These are phyloP conservation scores for Pulveroboletus sp. DNA, from an alignment of 768 basidiomycete genomes.

Conservation along the genomic window DNA sequence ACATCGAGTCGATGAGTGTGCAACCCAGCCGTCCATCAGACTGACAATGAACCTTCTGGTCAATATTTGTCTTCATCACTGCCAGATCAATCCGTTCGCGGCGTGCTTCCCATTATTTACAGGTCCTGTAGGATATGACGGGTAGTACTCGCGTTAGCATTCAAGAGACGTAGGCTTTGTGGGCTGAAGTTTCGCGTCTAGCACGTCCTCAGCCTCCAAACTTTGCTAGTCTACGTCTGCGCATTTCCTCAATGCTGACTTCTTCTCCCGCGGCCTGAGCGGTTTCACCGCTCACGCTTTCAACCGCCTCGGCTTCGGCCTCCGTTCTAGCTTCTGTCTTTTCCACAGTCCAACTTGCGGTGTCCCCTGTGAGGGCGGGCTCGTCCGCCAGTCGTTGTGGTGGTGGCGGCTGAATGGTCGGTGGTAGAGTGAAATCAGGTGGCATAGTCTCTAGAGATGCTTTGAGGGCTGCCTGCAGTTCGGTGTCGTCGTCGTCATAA, in stretches of 20 bases:
- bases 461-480: slow-evolving; percentile 81
- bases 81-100: background rate
- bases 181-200: background rate
- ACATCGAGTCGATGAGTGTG: background rate
- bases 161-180: too few species aligned
- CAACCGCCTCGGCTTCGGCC: slow-evolving; percentile 32
- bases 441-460: slow-evolving; percentile 73
- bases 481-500: slow-evolving; percentile 84
- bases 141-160: background rate
- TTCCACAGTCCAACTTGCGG: slow-evolving; percentile 9
- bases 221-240: slow-evolving; percentile 55
- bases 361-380: background rate
- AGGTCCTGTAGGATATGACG: background rate
- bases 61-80: background rate
- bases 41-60: background rate
- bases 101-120: background rate
- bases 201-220: slow-evolving; percentile 46
- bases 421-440: slow-evolving; percentile 42
- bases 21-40: too few species aligned
- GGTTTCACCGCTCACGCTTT: slow-evolving; percentile 2
- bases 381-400: slow-evolving; percentile 17
- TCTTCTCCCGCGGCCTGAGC: slow-evolving; percentile 27
- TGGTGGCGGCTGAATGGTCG: slow-evolving; percentile 6
- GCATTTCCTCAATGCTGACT: slow-evolving; percentile 61
- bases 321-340: slow-evolving; percentile 31